phyloP scores from a whole-genome alignment of 208 protist genomes.

The Porcisia hertigi region DNA sequence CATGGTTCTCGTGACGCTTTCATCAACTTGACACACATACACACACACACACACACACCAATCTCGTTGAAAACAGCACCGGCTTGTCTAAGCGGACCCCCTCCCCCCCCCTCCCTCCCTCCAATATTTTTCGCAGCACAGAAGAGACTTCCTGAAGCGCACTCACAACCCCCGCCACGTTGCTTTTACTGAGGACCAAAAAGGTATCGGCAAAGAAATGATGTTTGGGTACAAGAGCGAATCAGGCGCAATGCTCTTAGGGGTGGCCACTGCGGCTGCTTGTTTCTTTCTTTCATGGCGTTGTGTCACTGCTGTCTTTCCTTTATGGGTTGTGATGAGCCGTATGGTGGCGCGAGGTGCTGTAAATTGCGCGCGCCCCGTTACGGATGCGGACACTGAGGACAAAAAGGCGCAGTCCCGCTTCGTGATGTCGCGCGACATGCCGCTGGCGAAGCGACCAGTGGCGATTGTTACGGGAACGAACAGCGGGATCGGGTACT shows the following conservation, averaged over 20 bases:
- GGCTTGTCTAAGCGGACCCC: background rate
- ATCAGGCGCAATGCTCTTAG: constrained; percentile 22
- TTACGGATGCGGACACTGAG: constrained; percentile 24
- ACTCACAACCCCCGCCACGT: background rate
- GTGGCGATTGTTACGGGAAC: constrained; percentile 91
- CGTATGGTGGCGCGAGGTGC: constrained; percentile 58
- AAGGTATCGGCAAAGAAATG: constrained; percentile 17
- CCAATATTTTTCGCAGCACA: background rate
- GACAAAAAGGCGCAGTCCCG: constrained; percentile 13
- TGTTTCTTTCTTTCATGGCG: constrained; percentile 8
- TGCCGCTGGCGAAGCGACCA: constrained; percentile 52
- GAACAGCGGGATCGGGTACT: constrained; percentile 89
- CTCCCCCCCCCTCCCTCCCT: background rate
- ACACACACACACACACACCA: background rate
- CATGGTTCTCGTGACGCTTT: background rate
- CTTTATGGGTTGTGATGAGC: constrained; percentile 45
- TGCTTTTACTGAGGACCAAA: background rate
- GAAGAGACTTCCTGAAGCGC: background rate
- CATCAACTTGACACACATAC: background rate
- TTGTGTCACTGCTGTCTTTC: constrained; percentile 2
- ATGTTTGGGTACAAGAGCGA: constrained; percentile 77
- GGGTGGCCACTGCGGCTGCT: background rate
- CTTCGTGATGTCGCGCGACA: constrained; percentile 54
- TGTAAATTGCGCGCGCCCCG: constrained; percentile 44
- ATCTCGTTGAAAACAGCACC: background rate